Evolutionary conservation across 2,329 filamentous ascomycete genomes (phyloP), one percentile per base, ranked within the genome.

Genomic region (Cladosporium sphaerospermum): DNA sequence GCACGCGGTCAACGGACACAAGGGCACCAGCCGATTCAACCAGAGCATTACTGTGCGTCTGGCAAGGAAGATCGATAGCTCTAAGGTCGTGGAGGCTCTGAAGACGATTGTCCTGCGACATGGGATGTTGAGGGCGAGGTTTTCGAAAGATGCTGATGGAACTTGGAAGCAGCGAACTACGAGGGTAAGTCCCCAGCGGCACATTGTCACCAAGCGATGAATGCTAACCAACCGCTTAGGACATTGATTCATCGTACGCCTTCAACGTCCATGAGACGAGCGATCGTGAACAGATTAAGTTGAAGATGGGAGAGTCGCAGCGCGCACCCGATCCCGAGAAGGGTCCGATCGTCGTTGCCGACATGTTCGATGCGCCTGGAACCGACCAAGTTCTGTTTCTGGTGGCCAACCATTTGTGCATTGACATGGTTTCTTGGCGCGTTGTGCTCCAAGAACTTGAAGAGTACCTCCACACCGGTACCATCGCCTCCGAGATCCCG

Each of bases 1-100:
- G 18, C 28, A 51, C 10, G 48, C 48, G 28, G 40, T 33, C 32
- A 51, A 51, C 10, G 48, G 48, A 7, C 48, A 51, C 48, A 51
- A 51, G 40, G 48, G 48, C n/a, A 43, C 48, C 13, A 51, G 48
- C 40, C 40, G 48, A 9, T 51, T 51, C 40, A 51, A 51, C 40
- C 48, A 51, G 16, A 51, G 48, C 13, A 51, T 51, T 11, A 51
- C 48, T 6, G 48, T 51, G 7, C 48, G 48, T 18, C 41, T 51
- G 3, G 32, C 48, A 1, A 40, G 48, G 32, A 51, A 44, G 40
- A 18, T 51, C 40, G 48, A 51, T n/a, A 51, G 48, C 32, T 11
- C 31, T 1, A 51, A 51, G 40, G 31, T 51, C 10, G 23, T 33
- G n/a, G 48, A 51, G 34, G 48, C 48, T 4, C 39, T 51, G 13